These are phyloP conservation scores for Penicillium samsonianum DNA, from an alignment of 495 filamentous ascomycete species.

Conservation along the genomic window DNA sequence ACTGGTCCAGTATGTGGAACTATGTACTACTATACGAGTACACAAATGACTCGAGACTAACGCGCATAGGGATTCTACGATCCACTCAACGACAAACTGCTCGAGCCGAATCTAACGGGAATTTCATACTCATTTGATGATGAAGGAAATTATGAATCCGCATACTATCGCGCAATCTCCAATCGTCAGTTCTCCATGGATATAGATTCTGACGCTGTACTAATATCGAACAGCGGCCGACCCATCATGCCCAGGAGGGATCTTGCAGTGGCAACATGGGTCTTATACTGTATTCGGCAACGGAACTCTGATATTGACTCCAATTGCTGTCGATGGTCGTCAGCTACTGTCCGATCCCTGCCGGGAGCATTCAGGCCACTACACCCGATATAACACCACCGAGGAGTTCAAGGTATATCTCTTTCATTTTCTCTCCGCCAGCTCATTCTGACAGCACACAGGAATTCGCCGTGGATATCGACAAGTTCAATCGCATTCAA, in stretches of 20 bases:
- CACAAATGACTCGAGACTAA: constrained; percentile 10
- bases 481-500: constrained; percentile 61
- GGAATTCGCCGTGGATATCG: constrained; percentile 62
- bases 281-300: constrained; percentile 56
- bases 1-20: constrained; percentile 65
- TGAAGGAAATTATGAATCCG: constrained; percentile 72
- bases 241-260: constrained; percentile 65
- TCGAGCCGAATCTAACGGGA: constrained; percentile 71
- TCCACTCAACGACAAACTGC: constrained; percentile 64
- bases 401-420: constrained; percentile 62
- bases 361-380: constrained; percentile 49
- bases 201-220: constrained; percentile 9
- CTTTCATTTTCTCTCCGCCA: not conserved
- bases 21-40: not conserved
- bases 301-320: constrained; percentile 60
- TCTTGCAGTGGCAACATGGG: constrained; percentile 82
- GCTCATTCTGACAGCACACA: constrained; percentile 34
- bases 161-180: constrained; percentile 70
- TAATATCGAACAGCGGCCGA: constrained; percentile 48
- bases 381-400: constrained; percentile 69
- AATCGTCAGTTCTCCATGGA: constrained; percentile 59
- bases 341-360: constrained; percentile 73
- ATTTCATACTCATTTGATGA: constrained; percentile 79
- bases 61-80: constrained; percentile 68
- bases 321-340: constrained; percentile 69